These are phyloP conservation scores for Xanthoconium separans DNA, from an alignment of 1,284 basidiomycete genomes.

Conservation along the genomic window DNA sequence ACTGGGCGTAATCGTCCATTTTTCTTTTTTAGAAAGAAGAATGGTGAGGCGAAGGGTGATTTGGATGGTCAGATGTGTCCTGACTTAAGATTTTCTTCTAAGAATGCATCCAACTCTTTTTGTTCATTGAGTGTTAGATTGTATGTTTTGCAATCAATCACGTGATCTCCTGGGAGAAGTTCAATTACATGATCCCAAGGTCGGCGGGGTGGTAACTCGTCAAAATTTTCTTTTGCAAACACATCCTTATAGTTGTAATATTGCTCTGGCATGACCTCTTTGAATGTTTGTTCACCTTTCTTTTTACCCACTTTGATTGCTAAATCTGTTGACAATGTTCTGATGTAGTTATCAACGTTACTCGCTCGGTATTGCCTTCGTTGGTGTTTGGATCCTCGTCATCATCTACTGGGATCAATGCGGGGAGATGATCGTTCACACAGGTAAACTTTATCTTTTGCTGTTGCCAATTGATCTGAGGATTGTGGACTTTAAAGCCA, in stretches of 20 bases:
- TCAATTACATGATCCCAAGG: background rate
- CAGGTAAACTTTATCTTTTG: background rate
- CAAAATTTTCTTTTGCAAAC: background rate
- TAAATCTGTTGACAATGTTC: background rate
- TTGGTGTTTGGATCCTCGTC: background rate
- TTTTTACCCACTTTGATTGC: background rate
- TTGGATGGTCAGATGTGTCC: background rate
- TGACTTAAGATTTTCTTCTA: background rate
- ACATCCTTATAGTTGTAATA: background rate
- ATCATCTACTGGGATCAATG: background rate
- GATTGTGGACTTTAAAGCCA: background rate
- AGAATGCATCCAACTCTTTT: background rate
- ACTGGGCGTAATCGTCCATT: background rate
- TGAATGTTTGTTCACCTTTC: background rate
- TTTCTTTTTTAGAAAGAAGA: background rate
- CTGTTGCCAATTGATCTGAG: background rate
- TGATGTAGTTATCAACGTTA: background rate
- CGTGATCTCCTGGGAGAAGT: background rate
- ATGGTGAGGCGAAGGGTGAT: background rate
- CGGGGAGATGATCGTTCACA: background rate
- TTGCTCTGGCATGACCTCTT: background rate
- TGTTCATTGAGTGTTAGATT: constrained; percentile 4
- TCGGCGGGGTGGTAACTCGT: background rate
- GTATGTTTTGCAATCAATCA: background rate
- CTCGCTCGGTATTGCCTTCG: background rate